These are phyloP conservation scores for Lactarius psammicola DNA, from an alignment of 768 basidiomycete species.

Conservation along the genomic window DNA sequence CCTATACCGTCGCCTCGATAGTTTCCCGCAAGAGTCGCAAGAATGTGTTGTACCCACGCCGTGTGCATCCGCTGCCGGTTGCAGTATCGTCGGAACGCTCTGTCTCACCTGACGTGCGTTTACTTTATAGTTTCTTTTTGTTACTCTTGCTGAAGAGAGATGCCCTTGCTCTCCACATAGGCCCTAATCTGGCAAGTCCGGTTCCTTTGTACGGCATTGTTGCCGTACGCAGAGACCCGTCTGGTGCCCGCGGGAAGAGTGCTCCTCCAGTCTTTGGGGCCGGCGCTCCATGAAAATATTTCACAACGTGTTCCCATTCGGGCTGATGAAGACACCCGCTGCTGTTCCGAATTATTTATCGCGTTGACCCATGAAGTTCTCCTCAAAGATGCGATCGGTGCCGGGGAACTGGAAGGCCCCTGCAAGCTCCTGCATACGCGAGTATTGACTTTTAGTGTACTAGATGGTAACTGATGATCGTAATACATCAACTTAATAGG, in stretches of 20 bases:
- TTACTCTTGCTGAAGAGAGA: not conserved
- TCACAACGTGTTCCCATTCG: no score
- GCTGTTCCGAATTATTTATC: not conserved
- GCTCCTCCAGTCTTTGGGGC: not conserved
- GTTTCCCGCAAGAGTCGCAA: no score
- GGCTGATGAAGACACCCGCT: not conserved
- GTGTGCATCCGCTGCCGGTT: not conserved
- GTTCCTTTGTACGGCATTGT: not conserved
- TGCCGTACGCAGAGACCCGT: not conserved
- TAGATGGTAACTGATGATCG: no score
- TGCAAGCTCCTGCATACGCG: not conserved
- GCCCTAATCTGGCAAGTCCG: not conserved
- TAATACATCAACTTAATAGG: no score
- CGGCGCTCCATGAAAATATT: no score
- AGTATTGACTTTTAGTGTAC: not conserved
- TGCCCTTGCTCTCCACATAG: not conserved
- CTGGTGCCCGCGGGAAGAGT: not conserved
- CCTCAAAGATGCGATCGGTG: not conserved
- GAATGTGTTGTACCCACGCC: no score
- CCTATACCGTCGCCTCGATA: no score
- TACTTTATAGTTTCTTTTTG: not conserved
- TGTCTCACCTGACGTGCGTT: not conserved
- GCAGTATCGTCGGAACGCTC: not conserved
- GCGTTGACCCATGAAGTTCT: not conserved
- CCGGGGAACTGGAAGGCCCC: not conserved